Evolutionary conservation across 768 basidiomycete genomes (phyloP), one percentile per base, ranked within the genome.

Genomic region (Russula dissimulans): DNA sequence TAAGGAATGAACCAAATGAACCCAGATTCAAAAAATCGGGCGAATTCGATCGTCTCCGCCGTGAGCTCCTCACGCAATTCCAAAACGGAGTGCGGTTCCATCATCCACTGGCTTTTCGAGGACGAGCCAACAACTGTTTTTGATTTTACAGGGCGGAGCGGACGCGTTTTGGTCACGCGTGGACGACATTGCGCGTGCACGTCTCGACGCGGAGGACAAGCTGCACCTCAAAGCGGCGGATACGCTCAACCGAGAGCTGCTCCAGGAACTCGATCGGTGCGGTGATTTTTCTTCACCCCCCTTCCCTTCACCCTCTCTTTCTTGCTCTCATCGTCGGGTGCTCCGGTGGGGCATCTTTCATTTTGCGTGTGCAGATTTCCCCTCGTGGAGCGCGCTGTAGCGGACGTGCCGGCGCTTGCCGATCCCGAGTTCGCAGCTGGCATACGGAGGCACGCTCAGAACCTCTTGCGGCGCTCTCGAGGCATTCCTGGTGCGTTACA

Each of bases 1-100:
- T 9, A 34, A 34, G 18, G 44, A 43, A 48, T 41, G n/a, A 49
- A 57, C n/a, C 18, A 14, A 49, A 17, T 17, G 32, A 43, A 5
- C 8, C 5, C 36, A 87, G 86, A 63, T 88, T 87, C 75, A 87
- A 88, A 69, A 83, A 83, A 62, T 85, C 86, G 4, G 86, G 87
- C 49, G 85, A 88, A 71, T 87, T 87, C 65, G 85, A 87, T 61
- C 80, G 83, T 32, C 69, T 87, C 62, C 78, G 86, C 44, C 79
- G 80, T 44, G 83, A 88, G 67, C 73, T 88, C 15, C 69, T 87
- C 51, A 63, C 75, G 4, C 75, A 82, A 67, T 85, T 86, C 69
- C 79, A 82, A 65, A 76, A 73, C 63, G 79, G 80, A 66, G 86
- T 86, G 69, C 62, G 80, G 29, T 42, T 44, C 44, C 18, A 47